A percentile compares a stretch with the other conserved stretches of the same genome.
These are phyloP conservation scores for Esteya vermicola DNA, from an alignment of 2,329 filamentous ascomycete genomes.

Conservation along the genomic window DNA sequence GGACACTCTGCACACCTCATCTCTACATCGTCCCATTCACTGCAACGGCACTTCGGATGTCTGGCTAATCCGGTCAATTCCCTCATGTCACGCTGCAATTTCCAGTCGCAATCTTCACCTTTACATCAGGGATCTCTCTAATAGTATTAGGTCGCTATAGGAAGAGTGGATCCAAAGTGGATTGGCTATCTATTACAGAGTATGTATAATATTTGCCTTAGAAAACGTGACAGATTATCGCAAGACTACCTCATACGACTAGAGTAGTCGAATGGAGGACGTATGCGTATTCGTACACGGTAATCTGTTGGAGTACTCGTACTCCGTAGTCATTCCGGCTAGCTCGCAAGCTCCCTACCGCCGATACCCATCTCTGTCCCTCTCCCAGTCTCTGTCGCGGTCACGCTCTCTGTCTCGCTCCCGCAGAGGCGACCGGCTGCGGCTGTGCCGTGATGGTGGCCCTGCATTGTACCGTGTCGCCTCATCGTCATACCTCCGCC, in stretches of 20 bases:
- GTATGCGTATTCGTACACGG: no score
- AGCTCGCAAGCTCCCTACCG: background rate
- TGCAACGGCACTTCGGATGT: no score
- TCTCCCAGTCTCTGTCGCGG: no score
- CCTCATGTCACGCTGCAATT: background rate
- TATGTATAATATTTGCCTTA: no score
- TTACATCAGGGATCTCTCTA: background rate
- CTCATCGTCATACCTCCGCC: conserved; percentile 24
- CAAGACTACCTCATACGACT: no score
- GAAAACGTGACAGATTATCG: no score
- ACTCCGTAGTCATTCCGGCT: background rate
- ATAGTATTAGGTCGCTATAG: background rate
- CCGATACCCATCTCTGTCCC: conserved; percentile 1
- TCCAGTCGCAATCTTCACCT: background rate
- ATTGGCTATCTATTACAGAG: no score
- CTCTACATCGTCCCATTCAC: no score
- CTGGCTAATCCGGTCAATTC: no score
- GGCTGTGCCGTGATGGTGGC: conserved; percentile 23
- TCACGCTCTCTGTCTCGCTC: conserved; percentile 3
- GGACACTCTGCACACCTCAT: no score
- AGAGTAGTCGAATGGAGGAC: no score
- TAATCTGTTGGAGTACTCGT: no score
- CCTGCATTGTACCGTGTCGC: conserved; percentile 12
- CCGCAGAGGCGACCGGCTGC: conserved; percentile 27
- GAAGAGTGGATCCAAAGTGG: background rate